Percentiles rank a stretch among this genome's conserved stretches.
Evolutionary conservation across 768 basidiomycete genomes (phyloP).

Genomic region (Auriculariales sp.): DNA sequence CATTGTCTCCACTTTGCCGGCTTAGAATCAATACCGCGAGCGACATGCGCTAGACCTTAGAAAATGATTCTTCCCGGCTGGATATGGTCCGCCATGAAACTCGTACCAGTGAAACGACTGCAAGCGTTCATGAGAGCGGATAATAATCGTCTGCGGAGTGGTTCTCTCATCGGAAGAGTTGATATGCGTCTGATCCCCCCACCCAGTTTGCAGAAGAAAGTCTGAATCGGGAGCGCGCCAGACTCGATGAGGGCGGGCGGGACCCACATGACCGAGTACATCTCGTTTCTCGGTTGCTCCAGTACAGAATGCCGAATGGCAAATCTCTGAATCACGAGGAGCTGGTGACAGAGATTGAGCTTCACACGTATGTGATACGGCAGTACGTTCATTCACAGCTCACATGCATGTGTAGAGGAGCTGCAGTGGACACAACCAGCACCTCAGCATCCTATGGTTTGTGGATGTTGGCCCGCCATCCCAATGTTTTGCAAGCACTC

Average conservation of each 20-base stretch:
- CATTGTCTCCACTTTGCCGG: no score
- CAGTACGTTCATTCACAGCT: no score
- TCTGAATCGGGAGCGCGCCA: not conserved
- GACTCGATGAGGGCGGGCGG: not conserved
- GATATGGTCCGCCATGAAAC: no score
- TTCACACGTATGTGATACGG: no score
- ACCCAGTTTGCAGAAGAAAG: not conserved
- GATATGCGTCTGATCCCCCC: not conserved
- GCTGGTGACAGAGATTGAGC: conserved; percentile 71
- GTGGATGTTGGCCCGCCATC: conserved; percentile 65
- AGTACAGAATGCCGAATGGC: not conserved
- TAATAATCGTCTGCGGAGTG: conserved; percentile 42
- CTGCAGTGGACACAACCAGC: conserved; percentile 65
- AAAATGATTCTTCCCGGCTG: conserved; percentile 70
- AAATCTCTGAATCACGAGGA: conserved; percentile 51
- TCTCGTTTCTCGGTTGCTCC: not conserved
- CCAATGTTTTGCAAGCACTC: conserved; percentile 52
- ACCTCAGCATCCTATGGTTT: conserved; percentile 60
- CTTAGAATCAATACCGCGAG: conserved; percentile 34
- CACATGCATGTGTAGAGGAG: conserved; percentile 37
- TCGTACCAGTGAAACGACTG: no score
- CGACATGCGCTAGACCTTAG: conserved; percentile 56
- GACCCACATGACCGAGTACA: not conserved
- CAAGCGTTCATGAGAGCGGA: no score
- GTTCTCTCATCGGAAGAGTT: not conserved